Conservation (phyloP, 2,329 filamentous ascomycete species). For the Phyllosticta paracitricarpa region DNA sequence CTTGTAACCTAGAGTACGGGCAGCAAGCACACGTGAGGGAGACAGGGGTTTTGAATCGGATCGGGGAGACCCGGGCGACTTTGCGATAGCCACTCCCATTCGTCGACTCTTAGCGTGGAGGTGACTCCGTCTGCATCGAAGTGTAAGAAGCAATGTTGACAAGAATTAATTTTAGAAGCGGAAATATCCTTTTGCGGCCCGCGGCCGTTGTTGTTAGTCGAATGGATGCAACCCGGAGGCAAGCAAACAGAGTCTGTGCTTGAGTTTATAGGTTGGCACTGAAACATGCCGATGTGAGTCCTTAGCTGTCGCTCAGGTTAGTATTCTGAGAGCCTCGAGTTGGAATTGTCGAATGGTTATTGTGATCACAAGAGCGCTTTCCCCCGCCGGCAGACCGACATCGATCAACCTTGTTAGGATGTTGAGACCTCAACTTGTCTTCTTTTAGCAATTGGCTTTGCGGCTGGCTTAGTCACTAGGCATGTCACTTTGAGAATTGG, state of each 20-base stretch:
- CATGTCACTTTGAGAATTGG: not conserved
- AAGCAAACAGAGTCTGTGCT: not conserved
- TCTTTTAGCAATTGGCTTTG: not conserved
- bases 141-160: not conserved
- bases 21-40: not conserved
- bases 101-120: not conserved
- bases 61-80: not conserved
- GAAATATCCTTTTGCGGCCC: not conserved
- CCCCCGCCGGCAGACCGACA: not conserved
- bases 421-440: not conserved
- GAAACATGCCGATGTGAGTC: not conserved
- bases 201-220: not conserved
- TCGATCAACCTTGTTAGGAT: not conserved
- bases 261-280: not conserved
- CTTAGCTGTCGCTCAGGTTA: not conserved
- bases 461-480: not conserved
- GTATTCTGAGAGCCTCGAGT: not conserved
- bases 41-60: not conserved
- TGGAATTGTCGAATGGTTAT: not conserved
- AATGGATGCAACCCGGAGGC: not conserved
- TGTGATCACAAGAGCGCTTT: not conserved
- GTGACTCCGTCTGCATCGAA: not conserved
- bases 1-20: not conserved
- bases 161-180: not conserved
- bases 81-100: not conserved